Conservation (phyloP, 2,329 filamentous ascomycete species). For the Monosporascus cannonballus region DNA sequence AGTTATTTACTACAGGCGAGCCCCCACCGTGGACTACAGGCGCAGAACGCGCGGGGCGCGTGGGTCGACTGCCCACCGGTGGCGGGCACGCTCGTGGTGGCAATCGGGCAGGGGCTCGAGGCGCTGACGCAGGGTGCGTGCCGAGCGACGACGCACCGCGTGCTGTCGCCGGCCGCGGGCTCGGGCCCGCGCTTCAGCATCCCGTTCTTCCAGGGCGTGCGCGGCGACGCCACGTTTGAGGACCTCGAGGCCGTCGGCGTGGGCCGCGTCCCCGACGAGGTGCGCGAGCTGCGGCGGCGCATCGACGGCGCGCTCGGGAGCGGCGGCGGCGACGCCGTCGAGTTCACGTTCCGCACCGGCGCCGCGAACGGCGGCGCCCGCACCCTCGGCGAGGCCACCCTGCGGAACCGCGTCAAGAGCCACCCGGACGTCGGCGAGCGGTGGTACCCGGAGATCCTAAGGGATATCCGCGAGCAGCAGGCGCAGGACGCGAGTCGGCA, state of each 20-base stretch:
- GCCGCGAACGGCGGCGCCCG: constrained; percentile 59
- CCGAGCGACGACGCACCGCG: constrained; percentile 74
- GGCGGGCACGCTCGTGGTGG: constrained; percentile 73
- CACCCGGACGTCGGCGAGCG: constrained; percentile 81
- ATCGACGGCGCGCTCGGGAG: constrained; percentile 53
- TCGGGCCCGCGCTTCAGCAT: constrained; percentile 70
- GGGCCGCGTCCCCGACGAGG: constrained; percentile 53
- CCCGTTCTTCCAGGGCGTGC: constrained; percentile 85
- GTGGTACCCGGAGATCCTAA: constrained; percentile 65
- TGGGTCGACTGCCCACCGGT: constrained; percentile 83
- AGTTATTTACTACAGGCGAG: constrained; percentile 77
- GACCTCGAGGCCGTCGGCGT: constrained; percentile 60
- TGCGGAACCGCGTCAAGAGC: constrained; percentile 79
- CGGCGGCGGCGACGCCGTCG: constrained; percentile 63
- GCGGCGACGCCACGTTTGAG: constrained; percentile 72
- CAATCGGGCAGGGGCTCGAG: constrained; percentile 82
- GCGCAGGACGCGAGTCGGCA: constrained; percentile 15
- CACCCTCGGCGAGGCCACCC: constrained; percentile 73
- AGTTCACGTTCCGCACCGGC: constrained; percentile 77
- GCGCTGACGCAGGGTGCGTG: constrained; percentile 80
- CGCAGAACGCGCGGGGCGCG: constrained; percentile 68
- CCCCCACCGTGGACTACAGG: constrained; percentile 70
- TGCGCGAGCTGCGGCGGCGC: constrained; percentile 54
- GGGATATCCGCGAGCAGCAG: constrained; percentile 54
- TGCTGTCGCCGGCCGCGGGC: constrained; percentile 66